Evolutionary conservation across 1,284 basidiomycete species (phyloP).

Genomic region (Leucoagaricus sp.): DNA sequence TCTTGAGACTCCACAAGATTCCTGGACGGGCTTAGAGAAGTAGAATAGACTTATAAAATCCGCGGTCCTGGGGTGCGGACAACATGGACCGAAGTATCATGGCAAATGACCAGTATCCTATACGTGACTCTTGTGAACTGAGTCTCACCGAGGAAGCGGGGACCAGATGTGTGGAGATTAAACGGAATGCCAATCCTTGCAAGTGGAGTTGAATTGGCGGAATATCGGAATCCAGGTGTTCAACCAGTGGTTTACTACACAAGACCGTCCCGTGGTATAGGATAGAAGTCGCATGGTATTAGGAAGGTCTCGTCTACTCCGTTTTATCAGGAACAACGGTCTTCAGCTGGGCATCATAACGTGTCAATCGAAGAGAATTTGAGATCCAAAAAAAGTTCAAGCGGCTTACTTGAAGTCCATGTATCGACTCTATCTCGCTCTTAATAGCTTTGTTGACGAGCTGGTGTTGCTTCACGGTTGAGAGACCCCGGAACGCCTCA

Average conservation of each 20-base stretch:
- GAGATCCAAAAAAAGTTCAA: neutral
- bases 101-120: too few relatives aligned
- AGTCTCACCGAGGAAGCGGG: neutral
- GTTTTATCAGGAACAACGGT: constrained; percentile 27
- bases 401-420: constrained; percentile 85
- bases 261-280: neutral
- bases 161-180: neutral
- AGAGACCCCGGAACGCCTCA: constrained; percentile 81
- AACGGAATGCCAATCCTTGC: neutral
- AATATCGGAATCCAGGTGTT: neutral
- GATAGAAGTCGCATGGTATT: neutral
- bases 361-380: neutral
- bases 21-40: neutral
- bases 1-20: constrained; percentile 46
- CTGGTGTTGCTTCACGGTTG: constrained; percentile 92
- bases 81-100: too few relatives aligned
- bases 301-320: neutral
- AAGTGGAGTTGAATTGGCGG: neutral
- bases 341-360: constrained; percentile 35
- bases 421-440: constrained; percentile 89
- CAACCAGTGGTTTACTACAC: neutral
- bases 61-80: too few relatives aligned
- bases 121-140: too few relatives aligned
- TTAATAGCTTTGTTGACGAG: constrained; percentile 89
- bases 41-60: neutral